Evolutionary conservation across 1,284 basidiomycete species (phyloP), one percentile per base, ranked within the genome.

Genomic region (Leccinum idahoense): DNA sequence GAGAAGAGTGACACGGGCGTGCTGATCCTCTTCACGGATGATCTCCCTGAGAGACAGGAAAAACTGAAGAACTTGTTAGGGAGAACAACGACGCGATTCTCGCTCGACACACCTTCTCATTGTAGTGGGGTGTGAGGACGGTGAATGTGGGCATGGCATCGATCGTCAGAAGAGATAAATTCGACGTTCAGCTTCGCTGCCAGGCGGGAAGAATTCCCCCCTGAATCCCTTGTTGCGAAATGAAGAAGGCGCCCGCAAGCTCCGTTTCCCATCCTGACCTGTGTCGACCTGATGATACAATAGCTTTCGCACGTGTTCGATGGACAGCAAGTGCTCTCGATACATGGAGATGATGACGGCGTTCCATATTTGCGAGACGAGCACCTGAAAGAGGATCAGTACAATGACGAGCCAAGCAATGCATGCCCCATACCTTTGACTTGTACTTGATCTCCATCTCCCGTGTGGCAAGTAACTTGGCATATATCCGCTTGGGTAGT

Each of bases 321-420:
- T 96, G 59, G 94, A 96, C 49, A 97, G 81, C 20, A 97, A 75
- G 75, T 97, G 95, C 76, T 97, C 95, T 71, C 95, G 89, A 77
- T 97, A 98, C 95, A 98, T 98, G n/a, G 94, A 97, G 68, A 98
- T 97, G 78, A 98, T 96, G 78, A 98, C 88, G 46, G 95, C 95
- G 75, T 98, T 98, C 95, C 95, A 97, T 64, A 97, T 93, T 78
- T 98, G 95, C 23, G 94, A 96, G 46, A 98, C 95, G 41, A 98
- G 82, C 41, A 98, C 94, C 91, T 92, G 67, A 44, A 37, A 41
- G n/a, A 15, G 32, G 35, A 54, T 71, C 10, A 66, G 37, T 51
- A 29, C 23, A 15, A 55, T 46, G 20, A 57, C 51, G 15, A 54
- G 14, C 51, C 20, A 32, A 32, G 46, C 18, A 49, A 37, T 26